Evolutionary conservation across 176 grass and related monocot species (phyloP).

Genomic region (Carex kokanica): DNA sequence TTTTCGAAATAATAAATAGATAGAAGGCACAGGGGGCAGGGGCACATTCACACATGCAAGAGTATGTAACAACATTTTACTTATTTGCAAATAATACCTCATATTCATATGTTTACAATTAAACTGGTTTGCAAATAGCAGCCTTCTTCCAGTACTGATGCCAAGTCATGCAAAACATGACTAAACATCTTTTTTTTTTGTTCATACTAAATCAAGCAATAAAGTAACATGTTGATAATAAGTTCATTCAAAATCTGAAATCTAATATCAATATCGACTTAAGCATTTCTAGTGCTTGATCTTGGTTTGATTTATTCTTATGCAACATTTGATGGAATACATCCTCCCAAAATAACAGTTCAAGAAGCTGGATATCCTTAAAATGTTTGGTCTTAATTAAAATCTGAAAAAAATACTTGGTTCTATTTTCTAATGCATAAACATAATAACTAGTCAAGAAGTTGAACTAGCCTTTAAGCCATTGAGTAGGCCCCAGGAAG

Average conservation of each 20-base stretch:
- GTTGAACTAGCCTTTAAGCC: slow-evolving; percentile 59
- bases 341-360: background rate
- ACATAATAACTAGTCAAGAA: background rate
- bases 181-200: no score
- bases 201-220: background rate
- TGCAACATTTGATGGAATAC: background rate
- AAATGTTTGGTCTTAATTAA: background rate
- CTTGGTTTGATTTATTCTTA: background rate
- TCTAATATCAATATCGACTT: background rate
- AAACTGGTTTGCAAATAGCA: background rate
- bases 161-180: background rate
- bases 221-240: background rate
- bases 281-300: background rate
- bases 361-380: background rate
- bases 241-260: background rate
- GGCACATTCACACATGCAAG: background rate
- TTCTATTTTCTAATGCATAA: background rate
- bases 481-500: slow-evolving; percentile 83
- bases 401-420: background rate
- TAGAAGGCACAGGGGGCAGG: background rate
- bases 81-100: background rate
- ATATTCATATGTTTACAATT: background rate
- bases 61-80: background rate
- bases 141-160: background rate
- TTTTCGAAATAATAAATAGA: background rate